Evolutionary conservation across 1,139 yeast species (phyloP), one percentile per base, ranked within the genome.

Genomic region (Geotrichum australiense): DNA sequence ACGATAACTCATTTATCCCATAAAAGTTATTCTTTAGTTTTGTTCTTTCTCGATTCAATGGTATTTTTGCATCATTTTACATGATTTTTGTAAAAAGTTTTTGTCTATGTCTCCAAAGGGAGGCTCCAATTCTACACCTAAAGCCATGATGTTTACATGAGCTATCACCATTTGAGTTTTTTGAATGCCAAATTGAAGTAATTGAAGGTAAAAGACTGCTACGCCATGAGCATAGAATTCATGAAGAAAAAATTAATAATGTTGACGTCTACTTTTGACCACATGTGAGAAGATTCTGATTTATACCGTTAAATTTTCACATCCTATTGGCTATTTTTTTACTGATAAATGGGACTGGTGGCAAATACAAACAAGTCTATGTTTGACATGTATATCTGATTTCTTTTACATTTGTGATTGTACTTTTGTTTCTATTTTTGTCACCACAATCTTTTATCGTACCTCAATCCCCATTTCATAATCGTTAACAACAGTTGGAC

Each of bases 21-120:
- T 89, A 89, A 7, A 71, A 74, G 4, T 80, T 80, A 55, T 73
- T 74, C 57, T 62, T 78, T 48, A 87, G 87, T 22, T 57, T 62
- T 5, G 45, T 60, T 12, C 51, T 67, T 41, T 74, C 80, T 2
- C 68, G 67, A 27, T 38, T 51, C 35, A 50, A 51, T 31, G 52
- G 57, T 12, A 36, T 45, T 35, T 48, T 57, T 26, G 56, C 61
- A 10, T 50, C 56, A n/a, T 37, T 47, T 10, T 60, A 56, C 54
- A 78, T 78, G 2, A 42, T 63, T 1, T 65, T 76, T 26, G 78
- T 77, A 78, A 69, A 43, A 80, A 80, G 30, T 69, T 78, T 41
- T 69, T 78, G 50, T 70, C 80, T 54, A 75, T 77, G 74, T 82
- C 83, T 41, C 66, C 70, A 41, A 67, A 64, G 24, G 66, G 59